Base-by-base conservation (phyloP, 148 eudicot genomes). In the Spergularia marina region DNA sequence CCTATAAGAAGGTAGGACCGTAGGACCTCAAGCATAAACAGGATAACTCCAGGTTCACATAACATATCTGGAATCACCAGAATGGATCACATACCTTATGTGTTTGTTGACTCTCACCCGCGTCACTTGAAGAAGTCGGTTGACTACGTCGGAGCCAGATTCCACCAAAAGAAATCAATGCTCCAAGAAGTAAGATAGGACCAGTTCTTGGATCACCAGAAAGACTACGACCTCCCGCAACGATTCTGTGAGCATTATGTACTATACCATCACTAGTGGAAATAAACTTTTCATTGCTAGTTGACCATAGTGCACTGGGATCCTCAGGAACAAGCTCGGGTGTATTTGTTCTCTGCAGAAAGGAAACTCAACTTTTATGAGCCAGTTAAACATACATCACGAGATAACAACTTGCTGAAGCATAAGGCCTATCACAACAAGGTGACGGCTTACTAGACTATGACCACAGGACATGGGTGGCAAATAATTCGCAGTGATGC, bases 301-400 rank as follows among this genome's bases (percentile, higher is more conserved):
- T 77, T 10, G 88, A 80, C 98, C 93, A 92, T 30, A 84, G 80
- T 44, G 89, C 84, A 79, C 85, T 88, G 62, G 86, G 79, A 66
- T 85, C 84, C 84, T 95, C 98, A 23, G 90, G 91, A 70, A 92
- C 87, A 75, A 95, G 92, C 66, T 80, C 90, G 9, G 98, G 98
- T 53, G 96, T 79, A 82, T 72, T 88, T 67, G 91, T 78, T 86
- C 86, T 89, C 98, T 94, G 89, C 84, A 80, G 64, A 76, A 60
- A 39, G 55, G 1, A 67, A 53, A 51, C 6, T 63, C 17, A 17
- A 49, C 21, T 56, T 15, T 58, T 53, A 53, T 30, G 58, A 70
- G 59, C 12, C 12, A 53, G 23, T 36, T 53, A 53, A 14, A 70
- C 58, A 53, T 15, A 41, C 73, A 30, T 70, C 60, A 53, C 39